Percentiles rank a stretch among this genome's conserved stretches.
phyloP scores from a whole-genome alignment of 768 basidiomycete species.

The Leccinum disarticulatum region DNA sequence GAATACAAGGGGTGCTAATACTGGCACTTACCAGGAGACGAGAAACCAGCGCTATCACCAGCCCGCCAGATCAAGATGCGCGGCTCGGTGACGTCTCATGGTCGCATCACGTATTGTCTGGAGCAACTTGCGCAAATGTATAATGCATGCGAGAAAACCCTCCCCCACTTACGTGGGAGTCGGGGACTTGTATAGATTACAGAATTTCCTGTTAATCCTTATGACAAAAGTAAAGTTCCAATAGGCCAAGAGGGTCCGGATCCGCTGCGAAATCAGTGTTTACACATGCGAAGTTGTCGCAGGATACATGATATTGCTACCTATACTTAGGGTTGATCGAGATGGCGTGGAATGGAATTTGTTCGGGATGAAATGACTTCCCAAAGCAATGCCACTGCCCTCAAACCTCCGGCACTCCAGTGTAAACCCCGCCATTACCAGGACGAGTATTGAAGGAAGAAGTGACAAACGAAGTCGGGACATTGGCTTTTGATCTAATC shows the following conservation, averaged over 20 bases:
- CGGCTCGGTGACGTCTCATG: background rate
- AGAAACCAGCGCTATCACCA: background rate
- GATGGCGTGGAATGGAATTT: background rate
- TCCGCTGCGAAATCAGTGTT: too few relatives aligned
- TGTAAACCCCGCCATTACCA: background rate
- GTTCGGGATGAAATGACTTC: background rate
- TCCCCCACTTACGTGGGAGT: too few relatives aligned
- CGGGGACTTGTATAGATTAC: too few relatives aligned
- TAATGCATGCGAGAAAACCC: too few relatives aligned
- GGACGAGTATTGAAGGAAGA: conserved; percentile 16
- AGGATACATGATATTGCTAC: too few relatives aligned
- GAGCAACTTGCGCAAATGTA: too few relatives aligned
- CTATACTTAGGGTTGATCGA: background rate
- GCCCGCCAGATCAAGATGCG: background rate
- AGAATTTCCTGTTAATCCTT: background rate
- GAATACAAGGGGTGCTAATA: background rate
- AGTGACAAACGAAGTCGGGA: conserved; percentile 4
- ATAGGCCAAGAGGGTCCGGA: background rate
- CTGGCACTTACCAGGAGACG: background rate
- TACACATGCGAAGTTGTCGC: too few relatives aligned
- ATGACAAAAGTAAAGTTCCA: background rate
- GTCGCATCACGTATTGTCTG: background rate
- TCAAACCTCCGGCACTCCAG: conserved; percentile 29
- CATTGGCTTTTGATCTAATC: conserved; percentile 8
- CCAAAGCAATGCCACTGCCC: too few relatives aligned